Percentiles rank a stretch among this genome's conserved stretches.
These are phyloP conservation scores for Alternaria hordeiaustralica DNA, from an alignment of 2,329 filamentous ascomycete genomes.

Conservation along the genomic window DNA sequence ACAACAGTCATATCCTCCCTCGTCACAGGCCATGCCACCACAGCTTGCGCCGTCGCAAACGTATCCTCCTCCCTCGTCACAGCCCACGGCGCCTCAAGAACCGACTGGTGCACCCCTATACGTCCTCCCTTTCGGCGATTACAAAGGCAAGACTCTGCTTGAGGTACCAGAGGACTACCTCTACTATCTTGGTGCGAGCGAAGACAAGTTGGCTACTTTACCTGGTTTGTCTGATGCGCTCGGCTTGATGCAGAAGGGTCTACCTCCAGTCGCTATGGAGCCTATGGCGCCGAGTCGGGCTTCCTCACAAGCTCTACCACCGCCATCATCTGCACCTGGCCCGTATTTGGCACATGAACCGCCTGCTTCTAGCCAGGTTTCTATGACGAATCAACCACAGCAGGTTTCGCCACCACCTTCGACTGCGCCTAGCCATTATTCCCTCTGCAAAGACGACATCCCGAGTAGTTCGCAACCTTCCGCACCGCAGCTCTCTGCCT, in stretches of 20 bases:
- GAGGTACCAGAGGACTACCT: neutral
- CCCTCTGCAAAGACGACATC: neutral
- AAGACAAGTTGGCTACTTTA: neutral
- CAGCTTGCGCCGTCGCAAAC: too few relatives aligned
- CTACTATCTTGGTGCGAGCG: neutral
- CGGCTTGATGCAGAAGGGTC: neutral
- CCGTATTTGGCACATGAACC: neutral
- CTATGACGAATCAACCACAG: neutral
- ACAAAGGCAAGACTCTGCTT: neutral
- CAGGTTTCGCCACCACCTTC: neutral
- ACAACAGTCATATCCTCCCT: neutral
- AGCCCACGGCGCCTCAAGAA: neutral
- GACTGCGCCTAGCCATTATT: neutral
- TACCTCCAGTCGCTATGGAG: neutral
- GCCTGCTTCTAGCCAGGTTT: neutral
- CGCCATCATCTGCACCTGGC: neutral
- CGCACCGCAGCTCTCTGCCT: neutral
- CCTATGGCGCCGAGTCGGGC: fast-evolving
- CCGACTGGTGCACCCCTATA: neutral
- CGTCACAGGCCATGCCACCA: too few relatives aligned
- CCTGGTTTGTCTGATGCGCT: neutral
- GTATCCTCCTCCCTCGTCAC: neutral
- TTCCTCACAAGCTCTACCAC: neutral
- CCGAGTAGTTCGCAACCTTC: neutral
- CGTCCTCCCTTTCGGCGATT: neutral